Base-by-base conservation (phyloP, 176 grass and related monocot genomes). In the Bothriochloa decipiens region DNA sequence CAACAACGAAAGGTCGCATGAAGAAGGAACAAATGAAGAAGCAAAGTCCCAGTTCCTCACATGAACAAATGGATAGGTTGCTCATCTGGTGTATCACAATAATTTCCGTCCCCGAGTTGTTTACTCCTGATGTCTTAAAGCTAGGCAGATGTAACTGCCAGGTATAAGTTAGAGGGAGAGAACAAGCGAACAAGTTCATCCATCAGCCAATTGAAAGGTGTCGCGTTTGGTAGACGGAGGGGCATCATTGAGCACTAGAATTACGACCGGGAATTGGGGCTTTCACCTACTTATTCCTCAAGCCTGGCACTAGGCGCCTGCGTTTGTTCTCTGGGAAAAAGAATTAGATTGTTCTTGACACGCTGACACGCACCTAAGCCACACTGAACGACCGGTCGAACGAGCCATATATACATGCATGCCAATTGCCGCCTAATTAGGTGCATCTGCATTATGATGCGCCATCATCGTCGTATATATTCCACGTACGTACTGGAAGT, bases 231-330 rank as follows among this genome's bases (percentile, higher is more conserved):
- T 86, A 74, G 83, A 74, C 10, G 78, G 47, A 7, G 5, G 52
- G 12, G 84, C 80, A 86, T 83, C 84, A 40, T 86, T 78, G 15
- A n/a, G 79, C 88, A 74, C 84, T 26, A 68, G 80, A 86, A 83
- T 79, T 86, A 83, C 88, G 79, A 86, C 84, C 80, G 80, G 84
- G 68, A 79, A 86, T 86, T 83, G 88, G 37, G 88, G 84, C 79
- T 90, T 86, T 90, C 47, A 89, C 84, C 84, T 62, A 68, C 88
- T 83, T 73, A 83, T 86, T 86, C 83, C 27, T 76, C 74, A 73
- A 67, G 73, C 57, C 79, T 82, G 55, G 79, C 83, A 66, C 79
- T 72, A 29, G 50, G 28, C 69, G 65, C 13, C 33, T 25, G 23
- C n/a, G n/a, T 41, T 26, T 11, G 0, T 42, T 78, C 60, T 35